Evolutionary conservation across 2,329 filamentous ascomycete species (phyloP).

Genomic region (Teratosphaeria viscida): DNA sequence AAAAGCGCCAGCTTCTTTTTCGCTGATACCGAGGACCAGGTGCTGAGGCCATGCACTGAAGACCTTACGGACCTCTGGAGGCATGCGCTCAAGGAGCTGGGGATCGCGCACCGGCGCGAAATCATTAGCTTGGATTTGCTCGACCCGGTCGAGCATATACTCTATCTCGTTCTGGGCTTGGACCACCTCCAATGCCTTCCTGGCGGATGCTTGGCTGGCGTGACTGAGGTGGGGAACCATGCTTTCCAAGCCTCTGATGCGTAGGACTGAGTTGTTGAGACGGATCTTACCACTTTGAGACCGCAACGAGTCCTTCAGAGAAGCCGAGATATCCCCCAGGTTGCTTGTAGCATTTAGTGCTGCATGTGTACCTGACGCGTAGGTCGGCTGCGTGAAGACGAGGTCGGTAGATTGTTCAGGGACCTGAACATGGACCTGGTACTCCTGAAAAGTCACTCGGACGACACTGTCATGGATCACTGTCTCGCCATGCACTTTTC

Average conservation of each 20-base stretch:
- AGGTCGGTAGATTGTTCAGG: conserved; percentile 15
- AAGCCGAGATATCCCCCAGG: conserved; percentile 3
- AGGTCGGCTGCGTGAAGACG: conserved; percentile 7
- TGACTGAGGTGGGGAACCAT: not conserved
- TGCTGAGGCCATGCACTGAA: conserved; percentile 3
- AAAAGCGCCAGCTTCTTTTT: conserved; percentile 9
- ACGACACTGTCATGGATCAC: not conserved
- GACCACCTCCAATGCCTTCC: not conserved
- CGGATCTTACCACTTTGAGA: conserved; percentile 7
- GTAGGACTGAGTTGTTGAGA: conserved; percentile 10
- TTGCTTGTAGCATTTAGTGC: conserved; percentile 4
- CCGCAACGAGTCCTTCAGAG: conserved; percentile 9
- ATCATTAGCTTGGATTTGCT: conserved; percentile 12
- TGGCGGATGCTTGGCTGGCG: not conserved
- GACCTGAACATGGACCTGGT: conserved; percentile 9
- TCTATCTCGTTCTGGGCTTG: conserved; percentile 5
- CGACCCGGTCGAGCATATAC: conserved; percentile 21
- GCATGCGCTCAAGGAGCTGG: not conserved
- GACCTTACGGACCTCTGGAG: not conserved
- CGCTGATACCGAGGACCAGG: conserved; percentile 1
- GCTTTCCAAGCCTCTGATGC: conserved; percentile 11
- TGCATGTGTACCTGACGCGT: not conserved
- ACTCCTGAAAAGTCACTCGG: not conserved
- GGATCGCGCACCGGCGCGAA: conserved; percentile 5
- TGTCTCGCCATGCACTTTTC: not conserved